These are phyloP conservation scores for Leccinum cinnamomeum DNA, from an alignment of 1,284 basidiomycete species.

Conservation along the genomic window DNA sequence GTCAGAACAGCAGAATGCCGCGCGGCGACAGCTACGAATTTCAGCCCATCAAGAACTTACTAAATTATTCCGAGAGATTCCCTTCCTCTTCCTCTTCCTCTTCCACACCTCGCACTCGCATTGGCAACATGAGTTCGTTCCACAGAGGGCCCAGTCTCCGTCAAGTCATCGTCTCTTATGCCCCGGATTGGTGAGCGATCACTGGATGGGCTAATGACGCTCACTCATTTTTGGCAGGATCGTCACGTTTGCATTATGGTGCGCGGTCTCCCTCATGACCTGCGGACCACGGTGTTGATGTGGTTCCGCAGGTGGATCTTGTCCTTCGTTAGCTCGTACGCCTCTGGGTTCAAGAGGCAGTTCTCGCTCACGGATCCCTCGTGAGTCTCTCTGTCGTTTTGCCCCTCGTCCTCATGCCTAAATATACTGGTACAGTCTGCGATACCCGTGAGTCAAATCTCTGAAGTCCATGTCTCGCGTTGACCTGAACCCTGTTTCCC, in stretches of 20 bases:
- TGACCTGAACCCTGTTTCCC: background rate
- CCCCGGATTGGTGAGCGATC: constrained; percentile 33
- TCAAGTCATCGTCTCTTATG: constrained; percentile 27
- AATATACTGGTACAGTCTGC: constrained; percentile 29
- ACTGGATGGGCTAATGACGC: background rate
- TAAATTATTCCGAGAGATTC: background rate
- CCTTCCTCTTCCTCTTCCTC: background rate
- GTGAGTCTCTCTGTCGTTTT: constrained; percentile 31
- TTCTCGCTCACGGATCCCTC: constrained; percentile 67
- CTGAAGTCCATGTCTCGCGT: background rate
- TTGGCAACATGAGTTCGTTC: constrained; percentile 12
- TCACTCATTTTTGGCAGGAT: constrained; percentile 19
- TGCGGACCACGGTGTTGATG: background rate
- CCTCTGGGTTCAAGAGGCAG: constrained; percentile 65
- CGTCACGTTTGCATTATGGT: constrained; percentile 29
- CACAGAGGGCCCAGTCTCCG: constrained; percentile 11
- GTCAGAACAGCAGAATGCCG: no score
- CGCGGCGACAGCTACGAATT: no score
- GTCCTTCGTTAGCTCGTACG: constrained; percentile 49
- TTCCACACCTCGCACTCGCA: background rate
- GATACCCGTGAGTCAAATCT: constrained; percentile 39
- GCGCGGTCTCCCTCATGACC: constrained; percentile 1
- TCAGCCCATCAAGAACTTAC: no score
- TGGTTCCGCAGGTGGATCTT: constrained; percentile 38
- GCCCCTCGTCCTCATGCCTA: background rate